Evolutionary conservation across 2,329 filamentous ascomycete genomes (phyloP).

Genomic region (Colletotrichum sp.): DNA sequence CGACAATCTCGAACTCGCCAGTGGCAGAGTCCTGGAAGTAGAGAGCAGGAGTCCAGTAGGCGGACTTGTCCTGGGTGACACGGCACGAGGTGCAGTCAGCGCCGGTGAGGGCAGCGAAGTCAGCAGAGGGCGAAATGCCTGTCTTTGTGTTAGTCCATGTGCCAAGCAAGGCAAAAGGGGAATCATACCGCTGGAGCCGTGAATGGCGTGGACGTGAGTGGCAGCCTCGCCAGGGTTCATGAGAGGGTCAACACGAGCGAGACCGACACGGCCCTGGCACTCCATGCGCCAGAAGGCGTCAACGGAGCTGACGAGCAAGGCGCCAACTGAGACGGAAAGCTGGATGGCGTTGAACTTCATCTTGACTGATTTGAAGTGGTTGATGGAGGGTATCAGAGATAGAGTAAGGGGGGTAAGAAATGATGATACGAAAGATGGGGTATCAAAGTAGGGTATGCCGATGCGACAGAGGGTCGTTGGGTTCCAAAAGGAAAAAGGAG

Average conservation of each 20-base stretch:
- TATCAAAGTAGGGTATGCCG: slow-evolving; percentile 5
- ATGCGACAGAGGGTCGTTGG: slow-evolving; percentile 23
- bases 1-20: slow-evolving; percentile 70
- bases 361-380: not conserved
- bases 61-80: slow-evolving; percentile 82
- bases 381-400: slow-evolving; percentile 19
- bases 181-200: slow-evolving; percentile 76
- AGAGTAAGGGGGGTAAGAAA: not conserved
- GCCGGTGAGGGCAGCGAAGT: slow-evolving; percentile 59
- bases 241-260: slow-evolving; percentile 80
- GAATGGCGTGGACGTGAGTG: slow-evolving; percentile 75
- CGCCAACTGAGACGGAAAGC: not conserved
- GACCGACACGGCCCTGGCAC: slow-evolving; percentile 72
- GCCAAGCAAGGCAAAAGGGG: not conserved
- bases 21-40: slow-evolving; percentile 75
- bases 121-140: slow-evolving; percentile 70
- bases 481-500: not conserved
- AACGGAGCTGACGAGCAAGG: slow-evolving; percentile 33
- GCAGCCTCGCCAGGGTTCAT: slow-evolving; percentile 65
- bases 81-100: slow-evolving; percentile 81
- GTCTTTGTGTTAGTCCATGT: slow-evolving; percentile 22
- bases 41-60: slow-evolving; percentile 82
- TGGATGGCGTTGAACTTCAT: not conserved
- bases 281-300: slow-evolving; percentile 90
- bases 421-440: slow-evolving; percentile 14